A percentile compares a stretch with the other conserved stretches of the same genome.
Evolutionary conservation across 331 rosid species (phyloP).

Genomic region (Acacia concinna): DNA sequence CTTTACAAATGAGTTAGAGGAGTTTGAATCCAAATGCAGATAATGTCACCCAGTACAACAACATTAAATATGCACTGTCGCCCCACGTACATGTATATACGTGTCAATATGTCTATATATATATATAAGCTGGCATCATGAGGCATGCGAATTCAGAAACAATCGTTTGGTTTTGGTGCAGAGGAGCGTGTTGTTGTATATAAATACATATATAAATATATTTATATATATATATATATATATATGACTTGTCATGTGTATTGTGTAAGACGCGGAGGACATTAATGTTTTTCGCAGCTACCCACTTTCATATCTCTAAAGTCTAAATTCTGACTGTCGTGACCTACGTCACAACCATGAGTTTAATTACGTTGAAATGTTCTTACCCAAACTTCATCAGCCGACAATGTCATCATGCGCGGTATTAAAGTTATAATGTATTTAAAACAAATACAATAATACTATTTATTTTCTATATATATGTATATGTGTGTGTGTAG

Average conservation of each 20-base stretch:
- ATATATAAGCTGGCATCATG: not conserved
- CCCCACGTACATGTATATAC: not conserved
- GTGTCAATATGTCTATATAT: not conserved
- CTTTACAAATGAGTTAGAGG: not conserved
- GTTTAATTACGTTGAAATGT: not conserved
- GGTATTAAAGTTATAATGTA: no score
- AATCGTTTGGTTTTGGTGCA: not conserved
- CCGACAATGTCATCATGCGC: not conserved
- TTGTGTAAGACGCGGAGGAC: not conserved
- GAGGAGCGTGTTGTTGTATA: not conserved
- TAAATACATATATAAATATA: no score
- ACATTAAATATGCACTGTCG: not conserved
- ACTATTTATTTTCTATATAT: no score
- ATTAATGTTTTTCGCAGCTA: not conserved
- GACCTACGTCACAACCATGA: not conserved
- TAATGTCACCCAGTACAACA: not conserved
- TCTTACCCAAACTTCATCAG: not conserved
- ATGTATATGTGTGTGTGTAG: no score
- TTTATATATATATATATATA: no score
- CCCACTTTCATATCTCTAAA: not conserved
- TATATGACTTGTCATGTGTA: not conserved
- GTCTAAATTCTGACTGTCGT: not conserved
- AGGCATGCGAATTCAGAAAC: not conserved
- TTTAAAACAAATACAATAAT: no score
- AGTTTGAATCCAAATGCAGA: not conserved